Conservation (phyloP, 345 rosid species). For the Bruguiera sexangula region DNA sequence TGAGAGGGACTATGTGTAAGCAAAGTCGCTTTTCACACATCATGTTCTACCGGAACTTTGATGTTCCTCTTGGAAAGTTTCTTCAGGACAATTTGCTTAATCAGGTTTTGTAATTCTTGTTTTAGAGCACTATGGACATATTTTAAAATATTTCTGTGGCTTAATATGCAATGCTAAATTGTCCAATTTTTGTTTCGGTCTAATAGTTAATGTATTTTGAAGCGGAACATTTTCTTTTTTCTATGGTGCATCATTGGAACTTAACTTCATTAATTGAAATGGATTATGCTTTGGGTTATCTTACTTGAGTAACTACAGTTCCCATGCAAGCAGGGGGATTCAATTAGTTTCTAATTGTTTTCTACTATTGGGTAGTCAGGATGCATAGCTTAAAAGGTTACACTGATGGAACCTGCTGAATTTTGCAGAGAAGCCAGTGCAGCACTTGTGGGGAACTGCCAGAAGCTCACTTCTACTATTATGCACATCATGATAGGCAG, state of each 20-base stretch:
- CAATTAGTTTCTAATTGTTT: not conserved
- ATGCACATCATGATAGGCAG: constrained; percentile 82
- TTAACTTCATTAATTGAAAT: not conserved
- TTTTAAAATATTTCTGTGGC: not conserved
- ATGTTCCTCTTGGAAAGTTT: constrained; percentile 83
- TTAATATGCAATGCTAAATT: not conserved
- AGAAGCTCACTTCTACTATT: constrained; percentile 74
- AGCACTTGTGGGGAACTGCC: constrained; percentile 58
- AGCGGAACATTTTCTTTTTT: not conserved
- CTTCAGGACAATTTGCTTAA: constrained; percentile 72
- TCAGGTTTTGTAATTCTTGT: constrained; percentile 52
- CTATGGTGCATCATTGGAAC: not conserved
- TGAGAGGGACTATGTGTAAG: constrained; percentile 67
- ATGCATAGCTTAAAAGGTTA: constrained; percentile 12
- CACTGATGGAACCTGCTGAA: constrained; percentile 24
- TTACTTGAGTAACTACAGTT: not conserved
- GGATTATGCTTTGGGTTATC: constrained; percentile 6
- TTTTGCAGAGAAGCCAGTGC: constrained; percentile 68
- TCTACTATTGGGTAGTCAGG: not conserved
- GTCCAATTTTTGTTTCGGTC: not conserved
- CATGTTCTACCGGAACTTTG: constrained; percentile 81
- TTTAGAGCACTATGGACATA: not conserved
- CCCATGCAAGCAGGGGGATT: not conserved
- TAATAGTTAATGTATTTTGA: too few relatives aligned
- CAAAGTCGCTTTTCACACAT: constrained; percentile 97